These are phyloP conservation scores for Debaryomyces robertsiae DNA, from an alignment of 1,139 yeast species.

Conservation along the genomic window DNA sequence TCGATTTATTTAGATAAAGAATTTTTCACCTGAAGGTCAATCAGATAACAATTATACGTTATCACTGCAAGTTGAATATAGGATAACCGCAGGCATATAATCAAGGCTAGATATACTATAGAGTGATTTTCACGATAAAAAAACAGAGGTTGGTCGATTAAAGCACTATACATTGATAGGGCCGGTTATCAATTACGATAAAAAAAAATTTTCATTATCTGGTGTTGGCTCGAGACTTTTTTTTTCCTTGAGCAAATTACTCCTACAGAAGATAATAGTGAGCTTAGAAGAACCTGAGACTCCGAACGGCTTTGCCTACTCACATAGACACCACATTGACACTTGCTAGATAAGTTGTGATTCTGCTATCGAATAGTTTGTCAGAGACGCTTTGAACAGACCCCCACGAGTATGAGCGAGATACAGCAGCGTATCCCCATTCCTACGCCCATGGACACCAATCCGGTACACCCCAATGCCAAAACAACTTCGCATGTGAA, in stretches of 20 bases:
- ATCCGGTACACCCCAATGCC: constrained; percentile 51
- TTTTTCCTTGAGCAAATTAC: no score
- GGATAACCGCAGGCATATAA: constrained; percentile 1
- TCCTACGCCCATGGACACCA: constrained; percentile 15
- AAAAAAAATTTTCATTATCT: constrained; percentile 9
- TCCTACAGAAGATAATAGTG: no score
- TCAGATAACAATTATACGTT: constrained; percentile 1
- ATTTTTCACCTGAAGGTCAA: background rate
- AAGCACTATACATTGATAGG: no score
- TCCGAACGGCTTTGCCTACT: no score
- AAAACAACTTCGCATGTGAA: constrained; percentile 48
- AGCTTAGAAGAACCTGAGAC: no score
- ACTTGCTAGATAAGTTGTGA: no score
- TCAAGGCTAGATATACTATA: constrained; percentile 2
- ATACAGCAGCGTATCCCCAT: constrained; percentile 20
- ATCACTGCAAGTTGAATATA: background rate
- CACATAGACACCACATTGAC: no score
- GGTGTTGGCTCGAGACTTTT: background rate
- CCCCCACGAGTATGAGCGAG: constrained; percentile 17
- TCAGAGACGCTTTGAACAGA: no score
- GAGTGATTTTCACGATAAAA: background rate
- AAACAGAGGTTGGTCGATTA: background rate
- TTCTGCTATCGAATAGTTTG: no score
- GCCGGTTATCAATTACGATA: constrained; percentile 6
- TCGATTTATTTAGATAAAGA: background rate